Evolutionary conservation across 352 stramenopile species (phyloP).

Genomic region (Globisporangium mamillatum): DNA sequence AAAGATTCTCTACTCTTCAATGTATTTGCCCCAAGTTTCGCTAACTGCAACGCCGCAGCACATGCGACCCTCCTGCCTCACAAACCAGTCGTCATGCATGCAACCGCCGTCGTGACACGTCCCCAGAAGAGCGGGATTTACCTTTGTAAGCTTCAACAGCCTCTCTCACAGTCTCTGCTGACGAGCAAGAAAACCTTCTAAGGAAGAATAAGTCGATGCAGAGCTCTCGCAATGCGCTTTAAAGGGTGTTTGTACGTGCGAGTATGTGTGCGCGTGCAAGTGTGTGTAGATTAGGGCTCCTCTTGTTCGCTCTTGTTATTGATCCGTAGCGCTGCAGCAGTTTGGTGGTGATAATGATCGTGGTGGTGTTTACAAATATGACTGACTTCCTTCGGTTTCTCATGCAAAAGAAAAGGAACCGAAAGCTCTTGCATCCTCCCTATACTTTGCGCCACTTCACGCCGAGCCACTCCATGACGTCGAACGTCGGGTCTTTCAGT

Average conservation of each 20-base stretch:
- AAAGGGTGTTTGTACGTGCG: neutral
- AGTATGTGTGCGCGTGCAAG: neutral
- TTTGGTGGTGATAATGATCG: neutral
- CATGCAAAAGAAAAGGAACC: neutral
- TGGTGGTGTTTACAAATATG: neutral
- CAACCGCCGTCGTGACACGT: no score
- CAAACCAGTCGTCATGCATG: neutral
- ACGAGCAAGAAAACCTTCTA: neutral
- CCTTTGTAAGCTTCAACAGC: neutral
- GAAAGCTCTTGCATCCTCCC: neutral
- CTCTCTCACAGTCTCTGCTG: neutral
- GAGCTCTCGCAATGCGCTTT: neutral
- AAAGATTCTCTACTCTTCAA: no score
- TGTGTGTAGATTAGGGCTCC: neutral
- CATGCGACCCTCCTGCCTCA: neutral
- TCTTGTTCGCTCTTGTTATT: neutral
- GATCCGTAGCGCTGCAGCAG: neutral
- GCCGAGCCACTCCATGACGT: slow-evolving; percentile 28
- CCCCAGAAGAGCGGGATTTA: neutral
- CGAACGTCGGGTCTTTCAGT: slow-evolving; percentile 31
- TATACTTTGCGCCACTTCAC: slow-evolving; percentile 29
- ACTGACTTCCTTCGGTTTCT: neutral
- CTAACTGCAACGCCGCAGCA: neutral
- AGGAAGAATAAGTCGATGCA: neutral
- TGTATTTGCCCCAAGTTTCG: neutral